These are phyloP conservation scores for Trichosporon asahii DNA, from an alignment of 1,284 basidiomycete genomes.

Conservation along the genomic window DNA sequence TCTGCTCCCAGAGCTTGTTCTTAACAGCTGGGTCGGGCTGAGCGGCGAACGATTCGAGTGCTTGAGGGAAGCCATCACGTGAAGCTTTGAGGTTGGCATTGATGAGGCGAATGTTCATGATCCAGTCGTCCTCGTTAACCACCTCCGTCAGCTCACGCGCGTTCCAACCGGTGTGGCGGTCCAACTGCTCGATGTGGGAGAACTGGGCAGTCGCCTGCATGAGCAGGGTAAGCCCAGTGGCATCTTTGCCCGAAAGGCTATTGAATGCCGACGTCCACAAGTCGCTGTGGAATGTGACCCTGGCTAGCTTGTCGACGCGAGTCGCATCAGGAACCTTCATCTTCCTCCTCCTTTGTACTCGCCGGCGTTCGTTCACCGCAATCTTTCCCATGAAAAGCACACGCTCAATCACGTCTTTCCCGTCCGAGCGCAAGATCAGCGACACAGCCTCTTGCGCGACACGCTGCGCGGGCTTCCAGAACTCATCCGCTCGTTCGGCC, in stretches of 20 bases:
- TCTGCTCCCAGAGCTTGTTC: constrained; percentile 57
- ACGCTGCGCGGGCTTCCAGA: constrained; percentile 32
- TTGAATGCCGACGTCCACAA: constrained; percentile 69
- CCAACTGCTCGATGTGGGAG: constrained; percentile 65
- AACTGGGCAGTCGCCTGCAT: constrained; percentile 60
- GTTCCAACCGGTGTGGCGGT: constrained; percentile 44
- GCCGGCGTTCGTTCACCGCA: constrained; percentile 30
- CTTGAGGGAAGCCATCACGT: constrained; percentile 62
- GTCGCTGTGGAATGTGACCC: constrained; percentile 54
- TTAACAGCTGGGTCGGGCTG: constrained; percentile 55
- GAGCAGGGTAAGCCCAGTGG: constrained; percentile 59
- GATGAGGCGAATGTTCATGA: constrained; percentile 51
- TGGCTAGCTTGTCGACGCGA: constrained; percentile 30
- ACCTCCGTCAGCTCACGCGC: constrained; percentile 39
- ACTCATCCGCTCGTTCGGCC: constrained; percentile 28
- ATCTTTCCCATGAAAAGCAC: constrained; percentile 37
- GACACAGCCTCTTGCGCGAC: constrained; percentile 47
- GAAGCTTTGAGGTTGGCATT: constrained; percentile 61
- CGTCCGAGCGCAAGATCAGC: constrained; percentile 49
- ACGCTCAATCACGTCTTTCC: constrained; percentile 35
- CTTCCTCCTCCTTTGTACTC: constrained; percentile 20
- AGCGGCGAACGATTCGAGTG: constrained; percentile 63
- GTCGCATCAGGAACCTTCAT: constrained; percentile 22
- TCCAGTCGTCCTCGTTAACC: constrained; percentile 43
- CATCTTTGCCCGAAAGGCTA: constrained; percentile 60